Evolutionary conservation across 306 rosid genomes (phyloP).

Genomic region (Prinsepia uniflora): DNA sequence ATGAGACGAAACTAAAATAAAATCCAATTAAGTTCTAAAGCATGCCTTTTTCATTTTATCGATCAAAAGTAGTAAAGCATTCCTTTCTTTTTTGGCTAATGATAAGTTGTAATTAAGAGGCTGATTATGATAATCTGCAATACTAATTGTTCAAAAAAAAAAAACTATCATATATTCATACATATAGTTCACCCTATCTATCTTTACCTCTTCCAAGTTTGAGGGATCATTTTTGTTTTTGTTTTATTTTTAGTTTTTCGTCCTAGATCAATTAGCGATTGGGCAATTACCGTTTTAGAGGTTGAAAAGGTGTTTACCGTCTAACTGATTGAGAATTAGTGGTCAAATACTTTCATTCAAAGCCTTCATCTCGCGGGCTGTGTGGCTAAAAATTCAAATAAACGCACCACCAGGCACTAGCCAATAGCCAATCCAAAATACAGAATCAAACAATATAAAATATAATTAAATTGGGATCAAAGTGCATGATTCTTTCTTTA

Average conservation of each 20-base stretch:
- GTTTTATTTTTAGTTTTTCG: no score
- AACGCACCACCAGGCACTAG: not conserved
- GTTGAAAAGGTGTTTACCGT: not conserved
- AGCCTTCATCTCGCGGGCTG: no score
- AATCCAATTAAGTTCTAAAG: no score
- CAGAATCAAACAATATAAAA: conserved; percentile 6
- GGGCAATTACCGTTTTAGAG: not conserved
- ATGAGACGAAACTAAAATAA: no score
- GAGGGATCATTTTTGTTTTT: conserved; percentile 9
- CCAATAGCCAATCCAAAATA: not conserved
- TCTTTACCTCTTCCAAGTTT: conserved; percentile 14
- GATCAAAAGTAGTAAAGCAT: no score
- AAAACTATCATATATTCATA: no score
- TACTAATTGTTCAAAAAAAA: not conserved
- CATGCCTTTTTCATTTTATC: no score
- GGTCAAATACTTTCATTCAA: conserved; percentile 12
- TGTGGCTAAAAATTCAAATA: not conserved
- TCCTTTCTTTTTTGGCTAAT: no score
- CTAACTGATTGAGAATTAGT: not conserved
- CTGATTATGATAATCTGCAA: no score
- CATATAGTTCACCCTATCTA: not conserved
- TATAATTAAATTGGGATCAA: not conserved
- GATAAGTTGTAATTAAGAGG: no score
- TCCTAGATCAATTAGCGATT: not conserved
- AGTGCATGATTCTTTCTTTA: not conserved